A percentile compares a stretch with the other conserved stretches of the same genome.
phyloP scores from a whole-genome alignment of 2,329 filamentous ascomycete genomes.

The Neofusicoccum sp. region DNA sequence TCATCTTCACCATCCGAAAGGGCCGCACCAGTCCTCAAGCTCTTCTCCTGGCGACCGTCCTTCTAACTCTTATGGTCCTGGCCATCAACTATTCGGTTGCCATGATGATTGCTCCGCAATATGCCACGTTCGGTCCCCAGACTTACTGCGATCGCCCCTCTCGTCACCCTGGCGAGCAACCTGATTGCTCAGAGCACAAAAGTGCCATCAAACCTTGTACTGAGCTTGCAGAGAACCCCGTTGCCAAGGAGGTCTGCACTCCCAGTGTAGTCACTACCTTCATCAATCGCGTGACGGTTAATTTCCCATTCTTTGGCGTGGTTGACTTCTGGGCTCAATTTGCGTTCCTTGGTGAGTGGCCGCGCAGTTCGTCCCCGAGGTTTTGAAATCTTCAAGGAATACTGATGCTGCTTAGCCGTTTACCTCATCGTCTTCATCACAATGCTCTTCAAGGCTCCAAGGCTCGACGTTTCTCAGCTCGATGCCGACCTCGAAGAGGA shows the following conservation, averaged over 20 bases:
- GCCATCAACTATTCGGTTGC: conserved; percentile 90
- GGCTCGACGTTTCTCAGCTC: conserved; percentile 70
- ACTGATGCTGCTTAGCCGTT: conserved; percentile 43
- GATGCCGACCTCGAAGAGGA: conserved; percentile 89
- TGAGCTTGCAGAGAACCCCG: conserved; percentile 67
- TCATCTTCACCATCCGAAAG: conserved; percentile 85
- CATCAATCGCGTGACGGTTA: conserved; percentile 85
- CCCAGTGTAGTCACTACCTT: conserved; percentile 90
- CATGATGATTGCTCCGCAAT: conserved; percentile 94
- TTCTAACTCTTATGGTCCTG: conserved; percentile 84
- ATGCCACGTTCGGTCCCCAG: conserved; percentile 90
- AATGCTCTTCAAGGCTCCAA: conserved; percentile 76
- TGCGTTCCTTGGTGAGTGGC: conserved; percentile 65
- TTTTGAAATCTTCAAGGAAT: background rate
- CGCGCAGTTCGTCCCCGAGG: too few species aligned
- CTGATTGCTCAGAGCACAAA: conserved; percentile 70
- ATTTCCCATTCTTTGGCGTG: conserved; percentile 91
- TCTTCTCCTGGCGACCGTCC: conserved; percentile 82
- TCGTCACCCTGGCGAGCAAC: conserved; percentile 60
- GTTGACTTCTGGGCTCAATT: conserved; percentile 98
- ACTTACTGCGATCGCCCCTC: conserved; percentile 81
- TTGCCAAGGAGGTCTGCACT: conserved; percentile 80
- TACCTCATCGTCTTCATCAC: conserved; percentile 81
- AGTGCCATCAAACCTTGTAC: conserved; percentile 79
- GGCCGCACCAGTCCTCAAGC: conserved; percentile 90